A percentile compares a stretch with the other conserved stretches of the same genome.
These are phyloP conservation scores for Teratosphaeria destructans DNA, from an alignment of 2,329 filamentous ascomycete species.

Conservation along the genomic window DNA sequence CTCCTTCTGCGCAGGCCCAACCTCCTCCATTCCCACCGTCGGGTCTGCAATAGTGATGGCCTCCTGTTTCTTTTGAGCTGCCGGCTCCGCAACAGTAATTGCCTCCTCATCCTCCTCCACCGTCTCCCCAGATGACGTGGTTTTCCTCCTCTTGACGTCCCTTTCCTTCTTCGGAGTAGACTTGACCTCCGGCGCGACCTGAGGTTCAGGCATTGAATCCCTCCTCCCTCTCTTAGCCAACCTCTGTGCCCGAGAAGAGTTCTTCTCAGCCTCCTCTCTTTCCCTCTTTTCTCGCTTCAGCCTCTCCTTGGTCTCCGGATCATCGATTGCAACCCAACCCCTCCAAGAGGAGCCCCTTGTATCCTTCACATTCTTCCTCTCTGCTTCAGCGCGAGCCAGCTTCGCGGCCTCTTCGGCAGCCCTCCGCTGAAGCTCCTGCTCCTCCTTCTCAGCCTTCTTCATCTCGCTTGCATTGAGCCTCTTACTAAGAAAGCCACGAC, in stretches of 20 bases:
- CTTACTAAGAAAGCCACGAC: conserved; percentile 46
- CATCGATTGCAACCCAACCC: conserved; percentile 22
- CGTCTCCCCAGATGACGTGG: conserved; percentile 1
- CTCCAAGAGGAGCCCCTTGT: conserved; percentile 19
- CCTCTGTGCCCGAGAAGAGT: conserved; percentile 18
- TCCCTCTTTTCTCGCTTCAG: conserved; percentile 18
- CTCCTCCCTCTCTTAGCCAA: conserved; percentile 10
- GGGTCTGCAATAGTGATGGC: background rate
- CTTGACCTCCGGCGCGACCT: conserved; percentile 1
- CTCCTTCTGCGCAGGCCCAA: background rate
- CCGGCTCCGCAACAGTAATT: background rate
- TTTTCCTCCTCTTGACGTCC: conserved; percentile 5
- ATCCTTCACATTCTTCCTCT: conserved; percentile 18
- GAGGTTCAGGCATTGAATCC: conserved; percentile 3
- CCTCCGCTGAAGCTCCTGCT: conserved; percentile 16
- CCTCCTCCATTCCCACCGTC: background rate
- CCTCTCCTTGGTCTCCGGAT: conserved; percentile 18
- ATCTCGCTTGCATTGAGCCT: conserved; percentile 21
- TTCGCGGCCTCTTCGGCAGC: conserved; percentile 18
- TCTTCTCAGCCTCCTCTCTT: conserved; percentile 20
- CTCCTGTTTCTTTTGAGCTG: background rate
- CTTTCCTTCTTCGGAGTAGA: background rate
- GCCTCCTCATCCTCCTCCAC: background rate
- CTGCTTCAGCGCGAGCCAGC: conserved; percentile 18
- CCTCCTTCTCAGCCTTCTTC: conserved; percentile 19